Evolutionary conservation across 768 basidiomycete genomes (phyloP).

Genomic region (Mycena metata): DNA sequence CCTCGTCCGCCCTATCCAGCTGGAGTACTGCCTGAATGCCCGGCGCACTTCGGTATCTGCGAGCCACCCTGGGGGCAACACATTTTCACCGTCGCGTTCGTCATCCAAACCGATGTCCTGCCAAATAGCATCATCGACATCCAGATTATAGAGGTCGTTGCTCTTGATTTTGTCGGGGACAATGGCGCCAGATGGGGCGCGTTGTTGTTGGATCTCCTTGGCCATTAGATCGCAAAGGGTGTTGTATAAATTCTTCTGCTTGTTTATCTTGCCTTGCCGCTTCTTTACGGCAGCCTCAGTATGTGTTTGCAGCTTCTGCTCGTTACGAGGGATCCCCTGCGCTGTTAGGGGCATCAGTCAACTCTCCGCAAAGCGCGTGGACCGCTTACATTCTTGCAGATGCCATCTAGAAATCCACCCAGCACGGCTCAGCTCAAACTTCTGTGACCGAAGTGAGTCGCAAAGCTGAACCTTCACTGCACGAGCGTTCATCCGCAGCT

Average conservation of each 20-base stretch:
- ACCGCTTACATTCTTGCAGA: conserved; percentile 36
- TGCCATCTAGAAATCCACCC: conserved; percentile 38
- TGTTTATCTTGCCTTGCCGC: conserved; percentile 45
- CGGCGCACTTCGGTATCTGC: conserved; percentile 17
- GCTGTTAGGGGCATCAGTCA: not conserved
- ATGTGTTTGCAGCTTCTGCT: too few relatives aligned
- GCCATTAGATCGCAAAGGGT: conserved; percentile 42
- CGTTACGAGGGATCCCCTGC: not conserved
- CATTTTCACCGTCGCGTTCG: conserved; percentile 30
- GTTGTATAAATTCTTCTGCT: conserved; percentile 46
- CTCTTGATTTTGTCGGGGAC: conserved; percentile 41
- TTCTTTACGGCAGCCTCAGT: conserved; percentile 42
- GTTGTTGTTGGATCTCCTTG: conserved; percentile 33
- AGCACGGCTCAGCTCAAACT: conserved; percentile 46
- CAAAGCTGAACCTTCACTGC: conserved; percentile 44
- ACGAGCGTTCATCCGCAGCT: too few relatives aligned
- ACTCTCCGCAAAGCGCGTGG: not conserved
- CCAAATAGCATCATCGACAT: conserved; percentile 56
- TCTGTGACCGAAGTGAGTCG: conserved; percentile 38
- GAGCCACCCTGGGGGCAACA: conserved; percentile 36
- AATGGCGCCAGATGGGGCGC: conserved; percentile 43
- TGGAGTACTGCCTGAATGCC: not conserved
- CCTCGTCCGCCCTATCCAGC: too few relatives aligned
- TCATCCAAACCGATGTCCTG: conserved; percentile 48
- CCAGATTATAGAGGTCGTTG: conserved; percentile 45